These are phyloP conservation scores for Neonectria magnoliae DNA, from an alignment of 2,329 filamentous ascomycete species.

Conservation along the genomic window DNA sequence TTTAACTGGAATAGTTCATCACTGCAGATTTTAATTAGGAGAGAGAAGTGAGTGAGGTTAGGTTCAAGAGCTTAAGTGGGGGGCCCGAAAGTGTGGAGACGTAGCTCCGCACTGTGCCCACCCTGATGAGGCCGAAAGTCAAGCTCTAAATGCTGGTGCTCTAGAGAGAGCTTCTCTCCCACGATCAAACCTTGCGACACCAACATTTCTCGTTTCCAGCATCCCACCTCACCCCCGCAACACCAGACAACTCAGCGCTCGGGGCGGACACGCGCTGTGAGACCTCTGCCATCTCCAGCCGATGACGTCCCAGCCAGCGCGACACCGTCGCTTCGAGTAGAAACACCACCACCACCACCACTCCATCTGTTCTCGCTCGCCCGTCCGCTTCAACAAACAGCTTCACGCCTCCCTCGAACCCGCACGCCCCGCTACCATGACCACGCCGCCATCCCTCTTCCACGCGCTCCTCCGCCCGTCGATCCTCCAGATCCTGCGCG, in stretches of 20 bases:
- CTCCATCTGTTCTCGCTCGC: constrained; percentile 2
- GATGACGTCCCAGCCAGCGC: constrained; percentile 45
- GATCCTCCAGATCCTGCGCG: constrained; percentile 90
- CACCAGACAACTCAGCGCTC: constrained; percentile 23
- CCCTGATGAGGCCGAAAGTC: constrained; percentile 10
- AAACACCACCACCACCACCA: constrained; percentile 4
- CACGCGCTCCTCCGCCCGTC: constrained; percentile 86
- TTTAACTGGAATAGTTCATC: not conserved
- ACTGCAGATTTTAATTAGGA: not conserved
- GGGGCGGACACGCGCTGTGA: constrained; percentile 45
- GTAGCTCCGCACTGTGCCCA: not conserved
- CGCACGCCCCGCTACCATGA: constrained; percentile 49
- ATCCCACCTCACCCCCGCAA: not conserved
- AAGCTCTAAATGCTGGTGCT: not conserved
- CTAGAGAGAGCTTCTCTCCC: not conserved
- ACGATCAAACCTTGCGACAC: not conserved
- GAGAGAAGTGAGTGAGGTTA: not conserved
- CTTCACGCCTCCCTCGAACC: constrained; percentile 8
- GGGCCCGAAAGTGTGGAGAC: not conserved
- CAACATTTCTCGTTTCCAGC: constrained; percentile 1
- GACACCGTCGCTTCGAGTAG: constrained; percentile 41
- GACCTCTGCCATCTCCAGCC: constrained; percentile 33
- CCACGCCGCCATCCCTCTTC: constrained; percentile 60
- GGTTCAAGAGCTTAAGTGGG: not conserved
- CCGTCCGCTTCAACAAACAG: not conserved